phyloP scores from a whole-genome alignment of 2,329 filamentous ascomycete genomes.

The Botrytis squamosa region DNA sequence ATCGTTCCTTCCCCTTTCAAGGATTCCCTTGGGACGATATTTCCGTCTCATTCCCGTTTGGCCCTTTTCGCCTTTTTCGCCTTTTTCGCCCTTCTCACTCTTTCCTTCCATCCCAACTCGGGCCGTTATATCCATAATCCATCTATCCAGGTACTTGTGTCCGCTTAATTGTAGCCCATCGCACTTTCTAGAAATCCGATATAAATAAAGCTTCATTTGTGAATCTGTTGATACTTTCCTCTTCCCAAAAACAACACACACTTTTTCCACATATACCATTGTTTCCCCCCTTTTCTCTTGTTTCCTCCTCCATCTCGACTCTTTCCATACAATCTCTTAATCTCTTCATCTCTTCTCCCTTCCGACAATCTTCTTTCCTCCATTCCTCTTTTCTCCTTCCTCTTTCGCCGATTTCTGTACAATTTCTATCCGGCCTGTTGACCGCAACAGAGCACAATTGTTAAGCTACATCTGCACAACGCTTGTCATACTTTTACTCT shows the following conservation, averaged over 20 bases:
- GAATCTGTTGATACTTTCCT: constrained; percentile 5
- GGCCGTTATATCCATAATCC: not conserved
- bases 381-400: not conserved
- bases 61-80: not conserved
- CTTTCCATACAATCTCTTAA: not conserved
- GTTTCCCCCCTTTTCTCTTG: not conserved
- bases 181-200: constrained; percentile 3
- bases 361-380: not conserved
- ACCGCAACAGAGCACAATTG: not conserved
- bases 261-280: constrained; percentile 3
- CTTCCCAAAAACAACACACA: constrained; percentile 12
- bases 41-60: not conserved
- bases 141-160: not conserved
- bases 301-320: not conserved
- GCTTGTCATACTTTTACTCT: not conserved
- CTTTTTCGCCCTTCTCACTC: not conserved
- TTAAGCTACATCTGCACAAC: not conserved
- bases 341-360: not conserved
- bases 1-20: not conserved
- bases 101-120: not conserved
- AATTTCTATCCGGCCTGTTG: not conserved
- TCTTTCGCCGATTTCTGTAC: constrained; percentile 5
- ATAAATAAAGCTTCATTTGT: not conserved
- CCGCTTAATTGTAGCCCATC: not conserved
- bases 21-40: not conserved